Evolutionary conservation across 805 yeast species (phyloP).

Genomic region (Nakazawaea populi): DNA sequence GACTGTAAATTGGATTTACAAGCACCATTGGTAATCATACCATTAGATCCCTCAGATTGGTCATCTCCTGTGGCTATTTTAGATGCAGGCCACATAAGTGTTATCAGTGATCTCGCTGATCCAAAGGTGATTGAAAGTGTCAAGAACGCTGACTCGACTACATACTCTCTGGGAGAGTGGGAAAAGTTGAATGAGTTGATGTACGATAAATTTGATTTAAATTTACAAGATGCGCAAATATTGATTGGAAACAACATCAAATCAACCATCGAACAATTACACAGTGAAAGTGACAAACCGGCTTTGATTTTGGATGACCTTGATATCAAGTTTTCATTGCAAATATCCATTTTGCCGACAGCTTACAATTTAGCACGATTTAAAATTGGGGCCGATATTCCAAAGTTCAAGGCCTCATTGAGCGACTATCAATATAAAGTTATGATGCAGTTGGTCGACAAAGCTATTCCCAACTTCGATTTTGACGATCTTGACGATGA

Average conservation of each 20-base stretch:
- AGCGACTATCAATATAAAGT: constrained; percentile 90
- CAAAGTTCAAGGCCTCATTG: constrained; percentile 61
- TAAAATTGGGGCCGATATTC: constrained; percentile 71
- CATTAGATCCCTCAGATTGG: constrained; percentile 73
- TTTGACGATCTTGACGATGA: constrained; percentile 25
- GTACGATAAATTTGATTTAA: constrained; percentile 83
- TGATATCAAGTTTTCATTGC: constrained; percentile 67
- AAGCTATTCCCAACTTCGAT: constrained; percentile 53
- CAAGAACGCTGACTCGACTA: constrained; percentile 49
- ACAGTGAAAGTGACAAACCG: constrained; percentile 36
- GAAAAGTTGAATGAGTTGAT: constrained; percentile 65
- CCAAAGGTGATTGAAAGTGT: constrained; percentile 62
- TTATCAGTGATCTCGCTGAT: constrained; percentile 74
- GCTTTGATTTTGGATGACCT: constrained; percentile 71
- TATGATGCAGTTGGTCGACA: constrained; percentile 70
- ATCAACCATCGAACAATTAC: constrained; percentile 70
- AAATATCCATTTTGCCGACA: constrained; percentile 79
- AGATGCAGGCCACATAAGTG: constrained; percentile 93
- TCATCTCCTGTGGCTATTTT: constrained; percentile 84
- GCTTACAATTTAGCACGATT: constrained; percentile 69
- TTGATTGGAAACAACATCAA: constrained; percentile 79
- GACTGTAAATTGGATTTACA: constrained; percentile 84
- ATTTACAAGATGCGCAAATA: constrained; percentile 80
- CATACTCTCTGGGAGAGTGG: constrained; percentile 57
- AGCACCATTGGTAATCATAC: constrained; percentile 87